These are phyloP conservation scores for Rostrohypoxylon terebratum DNA, from an alignment of 495 filamentous ascomycete species.

Conservation along the genomic window DNA sequence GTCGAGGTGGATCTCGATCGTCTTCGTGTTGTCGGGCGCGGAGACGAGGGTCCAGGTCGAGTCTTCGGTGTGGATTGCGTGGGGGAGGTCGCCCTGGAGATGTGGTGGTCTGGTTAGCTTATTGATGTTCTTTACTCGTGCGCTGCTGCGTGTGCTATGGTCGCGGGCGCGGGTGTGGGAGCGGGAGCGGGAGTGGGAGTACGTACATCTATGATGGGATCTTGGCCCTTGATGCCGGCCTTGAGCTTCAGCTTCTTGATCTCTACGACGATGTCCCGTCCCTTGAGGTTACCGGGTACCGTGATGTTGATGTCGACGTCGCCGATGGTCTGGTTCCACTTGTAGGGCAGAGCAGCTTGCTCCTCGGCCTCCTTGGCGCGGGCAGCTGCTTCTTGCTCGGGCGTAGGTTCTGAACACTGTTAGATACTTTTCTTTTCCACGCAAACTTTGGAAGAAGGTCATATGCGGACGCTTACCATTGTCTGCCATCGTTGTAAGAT, in stretches of 20 bases:
- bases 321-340: conserved; percentile 95
- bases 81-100: conserved; percentile 81
- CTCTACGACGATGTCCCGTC: conserved; percentile 83
- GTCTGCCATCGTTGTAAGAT: conserved; percentile 32
- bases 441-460: background rate
- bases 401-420: conserved; percentile 60
- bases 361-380: conserved; percentile 84
- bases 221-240: conserved; percentile 89
- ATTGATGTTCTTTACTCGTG: background rate
- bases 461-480: conserved; percentile 18
- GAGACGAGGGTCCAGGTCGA: conserved; percentile 93
- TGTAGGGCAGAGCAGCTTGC: conserved; percentile 93
- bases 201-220: conserved; percentile 83
- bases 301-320: conserved; percentile 84
- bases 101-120: conserved; percentile 2
- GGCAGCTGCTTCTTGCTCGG: conserved; percentile 74
- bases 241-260: conserved; percentile 82
- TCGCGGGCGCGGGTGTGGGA: background rate
- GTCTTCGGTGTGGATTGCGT: conserved; percentile 83
- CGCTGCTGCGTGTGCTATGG: background rate
- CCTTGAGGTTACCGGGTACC: conserved; percentile 83
- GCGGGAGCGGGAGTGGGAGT: background rate
- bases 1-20: conserved; percentile 90
- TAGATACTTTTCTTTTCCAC: conserved; percentile 26
- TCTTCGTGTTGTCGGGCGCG: conserved; percentile 71